phyloP scores from a whole-genome alignment of 1,284 basidiomycete species.

The Moesziomyces parantarcticus region DNA sequence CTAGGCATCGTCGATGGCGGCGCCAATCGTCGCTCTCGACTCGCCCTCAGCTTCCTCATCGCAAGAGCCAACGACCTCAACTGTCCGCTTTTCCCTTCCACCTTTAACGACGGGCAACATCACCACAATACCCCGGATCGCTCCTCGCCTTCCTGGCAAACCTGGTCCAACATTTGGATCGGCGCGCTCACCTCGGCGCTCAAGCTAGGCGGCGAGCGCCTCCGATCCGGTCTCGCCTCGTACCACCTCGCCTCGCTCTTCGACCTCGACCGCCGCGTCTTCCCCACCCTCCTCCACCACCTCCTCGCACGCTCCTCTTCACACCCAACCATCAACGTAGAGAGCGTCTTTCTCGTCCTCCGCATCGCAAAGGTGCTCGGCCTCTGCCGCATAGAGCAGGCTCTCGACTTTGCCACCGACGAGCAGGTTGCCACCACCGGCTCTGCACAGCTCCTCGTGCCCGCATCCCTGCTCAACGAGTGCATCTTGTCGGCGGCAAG shows the following conservation, averaged over 20 bases:
- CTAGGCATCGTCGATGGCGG: constrained; percentile 45
- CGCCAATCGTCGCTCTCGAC: constrained; percentile 31
- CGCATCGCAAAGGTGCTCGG: constrained; percentile 40
- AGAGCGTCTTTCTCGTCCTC: constrained; percentile 41
- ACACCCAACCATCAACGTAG: constrained; percentile 24
- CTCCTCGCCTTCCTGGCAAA: constrained; percentile 9
- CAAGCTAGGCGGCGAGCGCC: constrained; percentile 33
- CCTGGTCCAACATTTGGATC: constrained; percentile 33
- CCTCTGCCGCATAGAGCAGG: constrained; percentile 30
- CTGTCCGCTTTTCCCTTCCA: constrained; percentile 15
- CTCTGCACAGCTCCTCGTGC: constrained; percentile 33
- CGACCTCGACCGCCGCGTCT: constrained; percentile 37
- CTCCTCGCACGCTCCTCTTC: constrained; percentile 11
- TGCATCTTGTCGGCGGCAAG: constrained; percentile 46
- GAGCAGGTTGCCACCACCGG: constrained; percentile 5
- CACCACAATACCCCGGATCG: neutral
- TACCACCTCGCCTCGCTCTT: constrained; percentile 42
- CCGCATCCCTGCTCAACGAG: constrained; percentile 33
- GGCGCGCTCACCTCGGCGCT: constrained; percentile 20
- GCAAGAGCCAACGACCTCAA: constrained; percentile 26
- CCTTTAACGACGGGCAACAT: neutral
- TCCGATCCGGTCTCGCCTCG: constrained; percentile 46
- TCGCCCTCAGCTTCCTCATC: constrained; percentile 31
- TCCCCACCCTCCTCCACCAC: constrained; percentile 31
- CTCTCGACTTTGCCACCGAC: constrained; percentile 29